Conservation (phyloP, 495 filamentous ascomycete species). For the Bombardia bombarda region DNA sequence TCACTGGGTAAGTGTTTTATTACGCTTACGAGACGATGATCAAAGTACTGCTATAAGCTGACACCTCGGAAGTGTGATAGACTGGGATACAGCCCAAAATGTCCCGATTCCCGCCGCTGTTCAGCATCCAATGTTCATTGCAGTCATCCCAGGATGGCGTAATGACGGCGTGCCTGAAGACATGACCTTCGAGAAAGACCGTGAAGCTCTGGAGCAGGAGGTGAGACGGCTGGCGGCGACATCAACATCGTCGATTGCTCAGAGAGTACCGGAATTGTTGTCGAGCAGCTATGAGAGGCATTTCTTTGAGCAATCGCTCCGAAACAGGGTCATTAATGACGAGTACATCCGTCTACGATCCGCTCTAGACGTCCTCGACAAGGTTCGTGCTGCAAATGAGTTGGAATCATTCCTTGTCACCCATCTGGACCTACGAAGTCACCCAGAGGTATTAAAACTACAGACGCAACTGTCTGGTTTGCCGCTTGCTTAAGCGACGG, state of each 20-base stretch:
- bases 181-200: slow-evolving; percentile 1
- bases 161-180: neutral
- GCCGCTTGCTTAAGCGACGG: too few relatives aligned
- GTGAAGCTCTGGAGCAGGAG: neutral
- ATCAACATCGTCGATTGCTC: neutral
- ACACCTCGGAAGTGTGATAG: slow-evolving; percentile 1
- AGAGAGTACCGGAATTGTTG: neutral
- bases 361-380: too few relatives aligned
- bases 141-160: neutral
- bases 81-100: slow-evolving; percentile 1
- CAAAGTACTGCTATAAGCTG: neutral
- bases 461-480: too few relatives aligned
- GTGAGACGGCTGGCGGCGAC: neutral
- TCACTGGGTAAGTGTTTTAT: slow-evolving; percentile 1
- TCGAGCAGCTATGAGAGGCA: neutral
- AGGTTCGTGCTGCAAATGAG: too few relatives aligned
- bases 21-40: neutral
- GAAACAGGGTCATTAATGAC: slow-evolving; percentile 1
- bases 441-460: too few relatives aligned
- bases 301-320: slow-evolving; percentile 1
- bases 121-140: slow-evolving; percentile 2
- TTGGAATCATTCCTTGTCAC: too few relatives aligned
- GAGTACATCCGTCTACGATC: slow-evolving; percentile 2
- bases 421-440: too few relatives aligned
- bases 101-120: neutral